Evolutionary conservation across 2,329 filamentous ascomycete genomes (phyloP).

Genomic region (Laburnicola sp.): DNA sequence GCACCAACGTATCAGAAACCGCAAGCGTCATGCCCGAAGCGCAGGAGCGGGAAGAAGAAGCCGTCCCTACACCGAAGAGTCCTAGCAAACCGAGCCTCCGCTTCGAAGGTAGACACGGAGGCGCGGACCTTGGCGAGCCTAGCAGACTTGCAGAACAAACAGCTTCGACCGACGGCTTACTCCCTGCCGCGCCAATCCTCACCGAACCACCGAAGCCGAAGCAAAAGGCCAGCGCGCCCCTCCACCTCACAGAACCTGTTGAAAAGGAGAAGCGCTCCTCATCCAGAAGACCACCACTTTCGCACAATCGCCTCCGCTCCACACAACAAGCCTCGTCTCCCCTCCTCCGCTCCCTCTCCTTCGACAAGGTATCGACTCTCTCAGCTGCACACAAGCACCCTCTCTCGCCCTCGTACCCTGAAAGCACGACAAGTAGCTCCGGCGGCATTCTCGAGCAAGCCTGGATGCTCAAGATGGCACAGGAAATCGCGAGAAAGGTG

Average conservation of each 20-base stretch:
- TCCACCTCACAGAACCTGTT: conserved; percentile 9
- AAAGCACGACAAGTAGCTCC: conserved; percentile 26
- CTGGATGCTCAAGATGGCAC: conserved; percentile 91
- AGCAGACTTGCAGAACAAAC: conserved; percentile 25
- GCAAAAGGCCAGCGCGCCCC: conserved; percentile 19
- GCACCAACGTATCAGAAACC: conserved; percentile 63
- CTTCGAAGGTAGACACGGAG: conserved; percentile 30
- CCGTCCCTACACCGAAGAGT: conserved; percentile 38
- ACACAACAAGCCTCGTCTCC: conserved; percentile 41
- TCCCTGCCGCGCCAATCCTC: conserved; percentile 33
- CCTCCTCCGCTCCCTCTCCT: conserved; percentile 41
- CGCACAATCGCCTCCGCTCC: conserved; percentile 34
- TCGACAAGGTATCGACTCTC: conserved; percentile 35
- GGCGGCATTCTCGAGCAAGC: conserved; percentile 73
- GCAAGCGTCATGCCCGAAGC: conserved; percentile 44
- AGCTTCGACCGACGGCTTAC: conserved; percentile 23
- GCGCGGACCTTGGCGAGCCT: conserved; percentile 31
- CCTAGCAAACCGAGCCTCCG: conserved; percentile 27
- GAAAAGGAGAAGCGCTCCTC: conserved; percentile 18
- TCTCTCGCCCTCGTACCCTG: conserved; percentile 27
- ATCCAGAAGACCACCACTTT: conserved; percentile 34
- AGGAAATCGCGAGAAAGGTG: conserved; percentile 84
- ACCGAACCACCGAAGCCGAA: conserved; percentile 31
- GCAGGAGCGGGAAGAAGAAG: conserved; percentile 35
- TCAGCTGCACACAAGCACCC: conserved; percentile 20